Conservation (phyloP, 140 eudicot species). For the Anethum foeniculum region DNA sequence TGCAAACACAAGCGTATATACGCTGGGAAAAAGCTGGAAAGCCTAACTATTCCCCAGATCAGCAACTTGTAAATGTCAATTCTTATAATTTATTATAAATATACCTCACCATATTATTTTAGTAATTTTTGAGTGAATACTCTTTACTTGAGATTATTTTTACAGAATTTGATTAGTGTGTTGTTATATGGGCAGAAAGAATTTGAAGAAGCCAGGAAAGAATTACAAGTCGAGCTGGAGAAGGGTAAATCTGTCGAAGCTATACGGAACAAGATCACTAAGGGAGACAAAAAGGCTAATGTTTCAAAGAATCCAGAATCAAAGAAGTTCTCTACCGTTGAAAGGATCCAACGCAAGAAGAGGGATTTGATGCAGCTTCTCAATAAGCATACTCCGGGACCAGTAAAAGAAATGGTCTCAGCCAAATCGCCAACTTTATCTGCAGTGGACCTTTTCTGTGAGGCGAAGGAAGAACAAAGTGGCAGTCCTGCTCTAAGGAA, state of each 20-base stretch:
- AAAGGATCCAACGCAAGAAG: constrained; percentile 71
- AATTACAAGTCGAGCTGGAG: constrained; percentile 38
- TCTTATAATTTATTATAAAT: background rate
- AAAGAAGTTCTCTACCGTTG: constrained; percentile 28
- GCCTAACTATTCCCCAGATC: constrained; percentile 47
- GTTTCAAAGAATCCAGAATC: constrained; percentile 45
- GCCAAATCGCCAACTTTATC: constrained; percentile 49
- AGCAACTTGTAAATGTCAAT: constrained; percentile 40
- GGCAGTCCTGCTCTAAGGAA: constrained; percentile 42
- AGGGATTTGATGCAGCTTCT: constrained; percentile 72
- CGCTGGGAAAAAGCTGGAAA: constrained; percentile 67
- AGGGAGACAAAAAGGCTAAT: constrained; percentile 56
- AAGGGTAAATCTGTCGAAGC: constrained; percentile 42
- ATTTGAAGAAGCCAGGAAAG: constrained; percentile 54
- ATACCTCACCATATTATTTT: background rate
- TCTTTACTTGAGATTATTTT: background rate
- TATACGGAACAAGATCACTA: constrained; percentile 40
- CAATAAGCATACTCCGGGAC: constrained; percentile 42
- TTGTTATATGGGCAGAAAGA: constrained; percentile 32
- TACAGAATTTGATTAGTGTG: background rate
- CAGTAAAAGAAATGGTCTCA: constrained; percentile 31
- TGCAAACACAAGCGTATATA: constrained; percentile 47
- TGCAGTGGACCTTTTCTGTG: constrained; percentile 46
- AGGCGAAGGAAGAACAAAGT: constrained; percentile 48
- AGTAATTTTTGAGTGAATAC: background rate